A percentile compares a stretch with the other conserved stretches of the same genome.
These are phyloP conservation scores for Cladosporium sphaerospermum DNA, from an alignment of 2,329 filamentous ascomycete genomes.

Conservation along the genomic window DNA sequence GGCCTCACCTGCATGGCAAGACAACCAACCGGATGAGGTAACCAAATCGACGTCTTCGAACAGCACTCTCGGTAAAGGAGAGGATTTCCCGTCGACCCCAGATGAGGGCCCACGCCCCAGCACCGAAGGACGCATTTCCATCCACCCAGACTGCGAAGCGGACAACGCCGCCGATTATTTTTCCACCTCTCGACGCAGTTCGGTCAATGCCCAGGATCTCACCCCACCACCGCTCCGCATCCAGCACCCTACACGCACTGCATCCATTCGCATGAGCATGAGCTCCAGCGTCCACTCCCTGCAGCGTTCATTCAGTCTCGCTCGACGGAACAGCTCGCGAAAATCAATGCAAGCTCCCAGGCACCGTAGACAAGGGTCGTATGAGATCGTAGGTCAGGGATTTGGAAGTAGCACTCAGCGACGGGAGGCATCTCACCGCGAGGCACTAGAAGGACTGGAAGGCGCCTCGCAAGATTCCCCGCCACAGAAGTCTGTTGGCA, in stretches of 20 bases:
- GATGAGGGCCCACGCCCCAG: neutral
- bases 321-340: constrained; percentile 19
- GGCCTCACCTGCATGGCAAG: neutral
- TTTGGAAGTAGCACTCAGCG: constrained; percentile 30
- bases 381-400: constrained; percentile 34
- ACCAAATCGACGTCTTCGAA: no score
- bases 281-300: constrained; percentile 19
- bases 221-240: constrained; percentile 16
- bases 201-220: constrained; percentile 17
- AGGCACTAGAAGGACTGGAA: neutral
- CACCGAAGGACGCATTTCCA: constrained; percentile 25
- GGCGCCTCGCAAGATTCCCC: neutral
- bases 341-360: constrained; percentile 12
- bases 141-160: constrained; percentile 43
- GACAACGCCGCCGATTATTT: constrained; percentile 34
- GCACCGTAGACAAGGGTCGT: constrained; percentile 24
- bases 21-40: neutral
- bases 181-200: constrained; percentile 17
- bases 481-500: neutral
- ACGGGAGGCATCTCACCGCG: neutral
- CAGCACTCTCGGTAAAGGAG: neutral
- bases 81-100: neutral
- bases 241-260: constrained; percentile 22
- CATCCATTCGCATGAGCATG: constrained; percentile 33
- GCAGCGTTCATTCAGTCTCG: constrained; percentile 24